These are phyloP conservation scores for Zoysia japonica DNA, from an alignment of 176 grass and related monocot genomes.

Conservation along the genomic window DNA sequence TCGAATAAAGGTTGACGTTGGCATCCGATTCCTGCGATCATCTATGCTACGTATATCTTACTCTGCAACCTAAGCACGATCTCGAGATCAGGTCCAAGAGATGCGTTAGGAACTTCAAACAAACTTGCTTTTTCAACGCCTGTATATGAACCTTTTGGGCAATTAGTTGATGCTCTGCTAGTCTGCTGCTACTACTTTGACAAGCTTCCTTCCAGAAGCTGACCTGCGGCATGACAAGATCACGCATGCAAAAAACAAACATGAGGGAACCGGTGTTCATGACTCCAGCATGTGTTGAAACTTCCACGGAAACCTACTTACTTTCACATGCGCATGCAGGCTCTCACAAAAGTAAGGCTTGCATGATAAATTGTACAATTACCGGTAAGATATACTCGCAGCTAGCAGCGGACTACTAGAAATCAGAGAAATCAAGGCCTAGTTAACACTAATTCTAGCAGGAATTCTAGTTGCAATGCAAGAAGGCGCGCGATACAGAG, in stretches of 20 bases:
- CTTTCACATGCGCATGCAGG: no score
- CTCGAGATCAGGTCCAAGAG: constrained; percentile 10
- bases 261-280: neutral
- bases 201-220: neutral
- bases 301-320: neutral
- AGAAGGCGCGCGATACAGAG: neutral
- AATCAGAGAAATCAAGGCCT: constrained; percentile 10
- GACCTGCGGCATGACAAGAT: constrained; percentile 27
- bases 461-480: neutral
- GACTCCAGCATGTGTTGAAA: neutral
- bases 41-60: neutral
- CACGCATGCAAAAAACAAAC: neutral
- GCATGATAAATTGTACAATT: neutral
- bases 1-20: constrained; percentile 27
- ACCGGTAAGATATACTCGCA: neutral
- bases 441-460: constrained; percentile 5
- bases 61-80: constrained; percentile 14
- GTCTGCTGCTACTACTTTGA: neutral
- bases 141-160: neutral
- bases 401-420: neutral
- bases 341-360: neutral
- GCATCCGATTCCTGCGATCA: constrained; percentile 42
- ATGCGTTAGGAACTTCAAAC: constrained; percentile 36
- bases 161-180: neutral
- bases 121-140: neutral